A percentile compares a stretch with the other conserved stretches of the same genome.
Evolutionary conservation across 1,284 basidiomycete genomes (phyloP).

Genomic region (Megacollybia platyphylla): DNA sequence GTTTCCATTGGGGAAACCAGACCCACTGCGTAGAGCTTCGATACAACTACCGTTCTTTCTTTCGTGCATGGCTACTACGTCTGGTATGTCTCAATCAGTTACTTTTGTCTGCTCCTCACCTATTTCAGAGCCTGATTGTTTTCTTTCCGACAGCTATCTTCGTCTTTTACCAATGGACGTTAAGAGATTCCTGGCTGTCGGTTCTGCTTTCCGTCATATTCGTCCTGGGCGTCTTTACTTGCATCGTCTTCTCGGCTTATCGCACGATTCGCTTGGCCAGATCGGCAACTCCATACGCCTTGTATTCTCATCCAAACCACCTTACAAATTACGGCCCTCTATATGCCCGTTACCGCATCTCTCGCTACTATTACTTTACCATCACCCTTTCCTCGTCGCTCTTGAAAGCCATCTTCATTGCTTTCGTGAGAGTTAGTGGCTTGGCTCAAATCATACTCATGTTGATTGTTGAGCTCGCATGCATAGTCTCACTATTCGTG

Average conservation of each 20-base stretch:
- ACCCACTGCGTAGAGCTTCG: slow-evolving; percentile 17
- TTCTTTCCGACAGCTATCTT: slow-evolving; percentile 67
- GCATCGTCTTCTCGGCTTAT: slow-evolving; percentile 31
- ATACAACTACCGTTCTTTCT: slow-evolving; percentile 31
- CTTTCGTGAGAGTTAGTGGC: slow-evolving; percentile 54
- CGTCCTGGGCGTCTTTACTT: slow-evolving; percentile 40
- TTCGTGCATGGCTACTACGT: slow-evolving; percentile 46
- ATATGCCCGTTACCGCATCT: slow-evolving; percentile 40
- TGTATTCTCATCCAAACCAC: slow-evolving; percentile 22
- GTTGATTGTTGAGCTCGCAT: slow-evolving; percentile 53
- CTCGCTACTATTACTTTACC: slow-evolving; percentile 46
- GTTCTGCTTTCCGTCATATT: slow-evolving; percentile 54
- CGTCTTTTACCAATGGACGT: slow-evolving; percentile 79
- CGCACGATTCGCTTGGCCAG: slow-evolving; percentile 29
- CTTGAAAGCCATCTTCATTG: slow-evolving; percentile 60
- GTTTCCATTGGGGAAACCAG: slow-evolving; percentile 13
- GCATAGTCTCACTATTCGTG: slow-evolving; percentile 41
- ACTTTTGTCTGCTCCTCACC: slow-evolving; percentile 2
- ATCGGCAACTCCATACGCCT: slow-evolving; percentile 19
- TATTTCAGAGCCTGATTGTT: slow-evolving; percentile 43
- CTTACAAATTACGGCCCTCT: slow-evolving; percentile 32
- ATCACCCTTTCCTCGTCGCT: slow-evolving; percentile 42
- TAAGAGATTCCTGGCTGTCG: slow-evolving; percentile 77
- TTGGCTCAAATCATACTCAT: slow-evolving; percentile 63
- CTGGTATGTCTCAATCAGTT: slow-evolving; percentile 25